Evolutionary conservation across 495 filamentous ascomycete species (phyloP).

Genomic region (Filosporella fistucella): DNA sequence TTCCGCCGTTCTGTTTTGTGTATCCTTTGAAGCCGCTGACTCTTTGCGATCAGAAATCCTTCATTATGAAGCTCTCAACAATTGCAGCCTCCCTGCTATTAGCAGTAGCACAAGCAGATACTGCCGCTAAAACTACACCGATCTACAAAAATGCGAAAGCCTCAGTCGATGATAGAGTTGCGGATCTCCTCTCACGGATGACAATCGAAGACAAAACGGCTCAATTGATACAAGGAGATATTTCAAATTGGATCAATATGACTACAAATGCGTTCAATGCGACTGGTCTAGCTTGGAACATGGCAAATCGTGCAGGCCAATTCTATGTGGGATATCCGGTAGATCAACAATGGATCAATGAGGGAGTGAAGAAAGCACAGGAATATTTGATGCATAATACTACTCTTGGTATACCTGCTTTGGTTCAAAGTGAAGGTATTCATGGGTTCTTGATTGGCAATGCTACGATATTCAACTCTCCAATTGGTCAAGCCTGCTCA

Average conservation of each 20-base stretch:
- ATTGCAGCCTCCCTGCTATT: background rate
- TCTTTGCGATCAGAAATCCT: no score
- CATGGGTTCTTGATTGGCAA: slow-evolving; percentile 67
- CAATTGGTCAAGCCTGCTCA: slow-evolving; percentile 64
- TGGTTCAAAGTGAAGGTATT: slow-evolving; percentile 68
- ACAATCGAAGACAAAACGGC: slow-evolving; percentile 64
- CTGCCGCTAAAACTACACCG: background rate
- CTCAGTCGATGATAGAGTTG: slow-evolving; percentile 54
- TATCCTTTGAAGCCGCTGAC: no score
- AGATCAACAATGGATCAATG: slow-evolving; percentile 54
- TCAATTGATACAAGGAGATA: slow-evolving; percentile 64
- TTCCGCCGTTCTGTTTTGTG: no score
- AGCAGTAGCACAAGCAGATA: background rate
- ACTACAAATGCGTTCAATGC: slow-evolving; percentile 56
- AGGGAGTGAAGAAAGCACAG: slow-evolving; percentile 18
- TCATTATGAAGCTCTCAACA: no score
- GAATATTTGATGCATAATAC: slow-evolving; percentile 32
- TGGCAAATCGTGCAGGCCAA: slow-evolving; percentile 54
- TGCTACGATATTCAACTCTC: slow-evolving; percentile 72
- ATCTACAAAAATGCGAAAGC: slow-evolving; percentile 59
- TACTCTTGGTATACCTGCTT: slow-evolving; percentile 61
- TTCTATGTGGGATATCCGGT: slow-evolving; percentile 69
- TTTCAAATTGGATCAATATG: slow-evolving; percentile 65
- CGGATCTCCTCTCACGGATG: slow-evolving; percentile 63
- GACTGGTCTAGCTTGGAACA: slow-evolving; percentile 59